Evolutionary conservation across 768 basidiomycete genomes (phyloP).

Genomic region (Sporobolomyces pararoseus): DNA sequence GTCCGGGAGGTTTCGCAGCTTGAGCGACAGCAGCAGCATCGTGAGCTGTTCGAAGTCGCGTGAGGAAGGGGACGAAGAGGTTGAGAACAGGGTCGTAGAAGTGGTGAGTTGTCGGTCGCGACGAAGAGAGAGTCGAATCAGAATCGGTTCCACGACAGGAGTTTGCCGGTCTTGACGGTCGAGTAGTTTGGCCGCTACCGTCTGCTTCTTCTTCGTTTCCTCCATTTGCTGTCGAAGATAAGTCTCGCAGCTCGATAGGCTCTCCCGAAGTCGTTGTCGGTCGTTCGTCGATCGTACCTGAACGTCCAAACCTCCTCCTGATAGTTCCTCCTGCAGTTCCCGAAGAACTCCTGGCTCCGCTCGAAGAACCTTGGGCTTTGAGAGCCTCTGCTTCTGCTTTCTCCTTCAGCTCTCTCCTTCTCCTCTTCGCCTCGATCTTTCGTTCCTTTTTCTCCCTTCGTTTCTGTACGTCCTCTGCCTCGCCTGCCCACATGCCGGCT

Average conservation of each 20-base stretch:
- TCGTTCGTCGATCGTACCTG: background rate
- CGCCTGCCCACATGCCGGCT: constrained; percentile 42
- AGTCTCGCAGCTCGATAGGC: constrained; percentile 32
- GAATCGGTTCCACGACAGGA: background rate
- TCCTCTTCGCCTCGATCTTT: constrained; percentile 21
- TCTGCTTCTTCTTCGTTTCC: background rate
- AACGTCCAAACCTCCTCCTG: constrained; percentile 9
- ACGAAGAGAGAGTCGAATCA: constrained; percentile 1
- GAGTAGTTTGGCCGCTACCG: background rate
- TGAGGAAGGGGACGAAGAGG: constrained; percentile 27
- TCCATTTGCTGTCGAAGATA: background rate
- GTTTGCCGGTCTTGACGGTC: background rate
- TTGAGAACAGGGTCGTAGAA: constrained; percentile 26
- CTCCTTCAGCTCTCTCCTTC: constrained; percentile 24
- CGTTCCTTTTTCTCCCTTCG: constrained; percentile 29
- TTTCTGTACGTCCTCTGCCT: constrained; percentile 42
- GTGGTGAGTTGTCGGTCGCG: constrained; percentile 10
- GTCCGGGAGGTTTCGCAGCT: constrained; percentile 28
- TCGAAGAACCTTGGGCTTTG: background rate
- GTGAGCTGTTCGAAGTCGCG: constrained; percentile 28
- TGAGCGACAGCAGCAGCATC: constrained; percentile 24
- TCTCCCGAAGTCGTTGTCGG: constrained; percentile 1
- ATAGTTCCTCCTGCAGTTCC: constrained; percentile 4
- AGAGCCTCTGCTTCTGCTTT: background rate
- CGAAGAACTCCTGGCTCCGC: background rate